These are phyloP conservation scores for Xylaria acuta DNA, from an alignment of 495 filamentous ascomycete species.

Conservation along the genomic window DNA sequence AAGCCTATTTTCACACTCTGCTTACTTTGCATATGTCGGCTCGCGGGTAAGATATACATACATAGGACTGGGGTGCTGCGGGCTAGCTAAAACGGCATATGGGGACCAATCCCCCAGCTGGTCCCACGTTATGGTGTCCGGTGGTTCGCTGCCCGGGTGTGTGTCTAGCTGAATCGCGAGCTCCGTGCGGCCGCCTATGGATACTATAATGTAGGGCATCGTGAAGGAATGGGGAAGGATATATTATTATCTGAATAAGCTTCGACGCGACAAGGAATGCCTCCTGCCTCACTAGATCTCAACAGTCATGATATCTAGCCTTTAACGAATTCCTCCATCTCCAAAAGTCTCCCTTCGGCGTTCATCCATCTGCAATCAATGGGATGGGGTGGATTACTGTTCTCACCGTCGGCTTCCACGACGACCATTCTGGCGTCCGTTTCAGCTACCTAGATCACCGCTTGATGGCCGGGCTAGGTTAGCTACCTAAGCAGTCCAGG, in stretches of 20 bases:
- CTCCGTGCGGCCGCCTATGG: constrained; percentile 2
- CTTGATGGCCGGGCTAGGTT: not conserved
- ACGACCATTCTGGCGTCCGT: not conserved
- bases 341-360: not conserved
- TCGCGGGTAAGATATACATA: constrained; percentile 26
- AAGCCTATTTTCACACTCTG: constrained; percentile 26
- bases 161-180: constrained; percentile 15
- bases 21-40: constrained; percentile 31
- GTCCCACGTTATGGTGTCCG: constrained; percentile 16
- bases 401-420: not conserved
- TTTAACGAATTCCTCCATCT: not conserved
- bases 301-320: constrained; percentile 4
- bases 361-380: not conserved
- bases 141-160: constrained; percentile 24
- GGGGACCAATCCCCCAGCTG: constrained; percentile 20
- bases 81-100: constrained; percentile 22
- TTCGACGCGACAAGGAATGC: not conserved
- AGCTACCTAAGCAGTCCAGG: not conserved
- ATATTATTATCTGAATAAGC: constrained; percentile 12
- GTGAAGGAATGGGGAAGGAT: constrained; percentile 9
- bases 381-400: constrained; percentile 12
- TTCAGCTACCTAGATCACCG: constrained; percentile 11
- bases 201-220: constrained; percentile 1
- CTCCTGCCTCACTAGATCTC: constrained; percentile 3
- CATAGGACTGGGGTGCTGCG: constrained; percentile 22